These are phyloP conservation scores for Leishmania tarentolae DNA, from an alignment of 208 protist species.

Conservation along the genomic window DNA sequence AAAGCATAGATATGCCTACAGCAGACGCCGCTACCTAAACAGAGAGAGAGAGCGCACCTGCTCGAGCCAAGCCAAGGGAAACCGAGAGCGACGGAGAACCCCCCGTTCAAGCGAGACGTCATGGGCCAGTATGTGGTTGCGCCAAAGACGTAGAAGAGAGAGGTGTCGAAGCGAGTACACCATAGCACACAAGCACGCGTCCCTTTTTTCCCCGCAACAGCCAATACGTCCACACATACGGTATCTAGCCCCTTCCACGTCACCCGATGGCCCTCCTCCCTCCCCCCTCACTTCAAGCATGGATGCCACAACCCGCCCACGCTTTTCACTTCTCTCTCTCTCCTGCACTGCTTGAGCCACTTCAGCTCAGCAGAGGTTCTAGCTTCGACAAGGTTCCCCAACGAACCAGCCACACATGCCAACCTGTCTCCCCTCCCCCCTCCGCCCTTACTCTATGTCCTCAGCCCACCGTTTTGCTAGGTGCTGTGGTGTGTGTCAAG, in stretches of 20 bases:
- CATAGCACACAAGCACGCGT: background rate
- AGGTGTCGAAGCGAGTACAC: background rate
- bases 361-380: background rate
- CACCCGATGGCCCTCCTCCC: background rate
- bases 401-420: background rate
- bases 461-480: conserved; percentile 9
- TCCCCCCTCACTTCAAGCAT: background rate
- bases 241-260: background rate
- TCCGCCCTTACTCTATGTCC: background rate
- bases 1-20: background rate
- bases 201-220: background rate
- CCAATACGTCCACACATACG: background rate
- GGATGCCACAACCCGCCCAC: background rate
- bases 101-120: background rate
- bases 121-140: background rate
- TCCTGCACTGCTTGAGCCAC: background rate
- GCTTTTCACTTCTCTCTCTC: background rate
- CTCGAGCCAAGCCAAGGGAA: background rate
- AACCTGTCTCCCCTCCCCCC: background rate
- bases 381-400: background rate
- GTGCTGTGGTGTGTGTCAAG: conserved; percentile 45
- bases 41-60: background rate
- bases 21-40: background rate
- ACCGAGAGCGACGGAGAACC: background rate
- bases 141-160: background rate